These are phyloP conservation scores for Aspergillus neoniger DNA, from an alignment of 2,329 filamentous ascomycete genomes.

Conservation along the genomic window DNA sequence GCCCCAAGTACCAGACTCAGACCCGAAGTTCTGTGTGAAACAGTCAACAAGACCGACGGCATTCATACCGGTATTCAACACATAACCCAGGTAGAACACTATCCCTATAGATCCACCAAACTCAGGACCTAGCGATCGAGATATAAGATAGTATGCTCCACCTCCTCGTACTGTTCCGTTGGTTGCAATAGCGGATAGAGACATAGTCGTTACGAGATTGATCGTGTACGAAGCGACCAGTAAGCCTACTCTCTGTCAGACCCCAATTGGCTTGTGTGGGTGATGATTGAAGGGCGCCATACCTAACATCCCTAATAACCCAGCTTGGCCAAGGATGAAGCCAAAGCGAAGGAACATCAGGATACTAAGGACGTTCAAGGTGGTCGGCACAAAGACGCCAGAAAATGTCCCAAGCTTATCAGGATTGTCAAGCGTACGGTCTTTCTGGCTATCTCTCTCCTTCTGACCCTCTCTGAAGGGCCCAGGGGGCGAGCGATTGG, in stretches of 20 bases:
- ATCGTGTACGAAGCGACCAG: conserved; percentile 75
- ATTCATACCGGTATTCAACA: conserved; percentile 84
- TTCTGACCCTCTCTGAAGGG: conserved; percentile 35
- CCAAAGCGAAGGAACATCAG: conserved; percentile 91
- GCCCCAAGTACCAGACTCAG: conserved; percentile 56
- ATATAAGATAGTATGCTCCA: conserved; percentile 87
- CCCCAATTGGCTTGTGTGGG: background rate
- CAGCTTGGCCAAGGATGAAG: conserved; percentile 77
- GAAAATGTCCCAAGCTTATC: conserved; percentile 75
- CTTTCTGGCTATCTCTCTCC: conserved; percentile 31
- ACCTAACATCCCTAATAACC: conserved; percentile 78
- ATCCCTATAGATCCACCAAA: conserved; percentile 87
- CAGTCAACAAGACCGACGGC: conserved; percentile 84
- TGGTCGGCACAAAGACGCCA: conserved; percentile 85
- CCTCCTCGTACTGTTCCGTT: conserved; percentile 87
- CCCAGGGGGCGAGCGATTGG: conserved; percentile 22
- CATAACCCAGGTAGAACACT: conserved; percentile 87
- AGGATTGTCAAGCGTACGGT: conserved; percentile 31
- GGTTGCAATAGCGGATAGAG: conserved; percentile 83
- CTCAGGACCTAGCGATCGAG: conserved; percentile 79
- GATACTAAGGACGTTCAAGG: conserved; percentile 83
- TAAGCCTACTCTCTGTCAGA: conserved; percentile 55
- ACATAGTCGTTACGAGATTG: conserved; percentile 81
- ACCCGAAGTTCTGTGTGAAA: conserved; percentile 72
- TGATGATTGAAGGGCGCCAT: conserved; percentile 29